Evolutionary conservation across 495 filamentous ascomycete species (phyloP), one percentile per base, ranked within the genome.

Genomic region (Darksidea phi): DNA sequence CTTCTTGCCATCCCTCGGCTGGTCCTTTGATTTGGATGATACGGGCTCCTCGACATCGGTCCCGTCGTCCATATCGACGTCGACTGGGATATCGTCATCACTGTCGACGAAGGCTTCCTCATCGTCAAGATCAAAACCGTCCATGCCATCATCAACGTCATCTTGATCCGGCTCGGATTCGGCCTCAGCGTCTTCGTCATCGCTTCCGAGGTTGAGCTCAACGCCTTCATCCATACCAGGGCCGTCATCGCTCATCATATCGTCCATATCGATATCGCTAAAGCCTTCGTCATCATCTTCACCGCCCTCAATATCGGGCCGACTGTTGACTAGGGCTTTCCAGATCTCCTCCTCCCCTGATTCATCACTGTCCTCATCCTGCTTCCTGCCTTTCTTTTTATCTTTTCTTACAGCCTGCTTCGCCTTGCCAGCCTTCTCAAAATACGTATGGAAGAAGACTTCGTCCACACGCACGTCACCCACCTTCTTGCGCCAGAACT

Each of bases 371-470:
- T 83, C 81, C 71, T 76, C 73, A 61, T 78, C 78, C 78, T 86
- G 84, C 47, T 72, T 71, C 61, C 79, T 80, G 59, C 73, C 74
- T 17, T 72, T 66, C 70, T 78, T 79, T 59, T 84, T 82, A 71
- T 87, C 84, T 26, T 69, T 71, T 50, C 64, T 64, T 23, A 63
- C 59, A 51, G 73, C 70, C 10, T 73, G 73, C 26, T 74, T 77
- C 52, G 80, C 81, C 72, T 89, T 93, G 45, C 87, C 88, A 42
- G 91, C 74, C 52, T 87, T 82, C 60, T 81, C 84, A 73, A 98
- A 97, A 82, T 97, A 98, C 57, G 88, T 84, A 74, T 98, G 94
- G 82, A 98, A 98, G 83, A 98, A 98, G 43, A 89, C 90, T 67
- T 98, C 95, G 68, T 98, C 91, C 0, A 86, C 88, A 0, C 86